phyloP scores from a whole-genome alignment of 2,329 filamentous ascomycete species.

The Trichoderma hamatum region DNA sequence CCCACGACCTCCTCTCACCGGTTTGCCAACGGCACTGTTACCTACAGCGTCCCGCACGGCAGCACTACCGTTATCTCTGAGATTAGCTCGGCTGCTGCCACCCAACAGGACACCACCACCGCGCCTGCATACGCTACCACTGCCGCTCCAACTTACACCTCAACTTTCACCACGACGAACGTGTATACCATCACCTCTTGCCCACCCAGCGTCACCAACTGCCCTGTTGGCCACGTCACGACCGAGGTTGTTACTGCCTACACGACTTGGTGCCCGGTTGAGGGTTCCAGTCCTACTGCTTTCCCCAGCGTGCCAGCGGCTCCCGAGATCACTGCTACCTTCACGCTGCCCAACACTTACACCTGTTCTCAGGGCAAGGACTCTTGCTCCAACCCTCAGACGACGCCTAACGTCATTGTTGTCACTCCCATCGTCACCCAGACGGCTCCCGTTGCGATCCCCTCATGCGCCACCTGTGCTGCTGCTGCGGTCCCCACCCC shows the following conservation, averaged over 20 bases:
- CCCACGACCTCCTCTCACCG: conserved; percentile 2
- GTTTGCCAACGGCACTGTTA: conserved; percentile 11
- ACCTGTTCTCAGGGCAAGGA: conserved; percentile 35
- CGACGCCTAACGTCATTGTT: conserved; percentile 33
- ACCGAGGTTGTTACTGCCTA: conserved; percentile 34
- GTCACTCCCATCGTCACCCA: conserved; percentile 33
- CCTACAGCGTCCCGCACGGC: conserved; percentile 4
- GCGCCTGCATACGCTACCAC: conserved; percentile 29
- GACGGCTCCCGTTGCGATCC: conserved; percentile 28
- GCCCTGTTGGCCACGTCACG: conserved; percentile 29
- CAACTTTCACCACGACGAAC: conserved; percentile 36
- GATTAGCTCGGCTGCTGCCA: conserved; percentile 13
- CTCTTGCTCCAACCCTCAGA: conserved; percentile 37
- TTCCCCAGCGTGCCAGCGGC: conserved; percentile 21
- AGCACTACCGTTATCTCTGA: conserved; percentile 2
- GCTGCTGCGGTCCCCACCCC: conserved; percentile 31
- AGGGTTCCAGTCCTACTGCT: background rate
- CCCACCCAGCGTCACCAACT: conserved; percentile 37
- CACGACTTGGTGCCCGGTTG: conserved; percentile 30
- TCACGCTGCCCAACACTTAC: conserved; percentile 37
- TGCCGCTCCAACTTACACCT: conserved; percentile 32
- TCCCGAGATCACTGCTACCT: conserved; percentile 36
- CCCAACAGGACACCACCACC: conserved; percentile 12
- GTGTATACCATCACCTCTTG: conserved; percentile 41
- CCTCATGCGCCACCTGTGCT: conserved; percentile 35